phyloP scores from a whole-genome alignment of 768 basidiomycete genomes.

The Termitomyces sp. region DNA sequence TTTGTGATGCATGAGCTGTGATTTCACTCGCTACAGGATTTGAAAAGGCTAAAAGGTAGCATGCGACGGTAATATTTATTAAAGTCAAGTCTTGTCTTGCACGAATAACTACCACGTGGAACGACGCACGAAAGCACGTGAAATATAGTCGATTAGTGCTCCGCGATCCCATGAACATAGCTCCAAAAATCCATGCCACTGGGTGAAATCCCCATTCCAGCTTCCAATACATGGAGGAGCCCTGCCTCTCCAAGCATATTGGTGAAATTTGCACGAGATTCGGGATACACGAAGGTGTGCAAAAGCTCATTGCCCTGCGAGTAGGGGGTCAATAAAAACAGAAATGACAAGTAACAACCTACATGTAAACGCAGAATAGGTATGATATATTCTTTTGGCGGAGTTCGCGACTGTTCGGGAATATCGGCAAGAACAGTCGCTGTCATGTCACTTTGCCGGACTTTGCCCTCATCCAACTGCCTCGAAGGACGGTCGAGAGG shows the following conservation, averaged over 20 bases:
- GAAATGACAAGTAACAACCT: conserved; percentile 18
- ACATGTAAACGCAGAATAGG: conserved; percentile 56
- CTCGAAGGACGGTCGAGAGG: background rate
- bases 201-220: conserved; percentile 24
- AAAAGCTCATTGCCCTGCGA: conserved; percentile 51
- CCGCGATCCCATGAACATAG: conserved; percentile 28
- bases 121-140: background rate
- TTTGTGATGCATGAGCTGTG: conserved; percentile 7
- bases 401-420: conserved; percentile 14
- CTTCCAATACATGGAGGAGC: conserved; percentile 30
- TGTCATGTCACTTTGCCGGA: conserved; percentile 33
- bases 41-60: no score
- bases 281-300: conserved; percentile 62
- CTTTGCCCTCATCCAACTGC: conserved; percentile 1
- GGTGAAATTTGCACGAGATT: conserved; percentile 67
- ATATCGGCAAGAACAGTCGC: conserved; percentile 15
- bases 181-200: conserved; percentile 66
- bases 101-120: background rate
- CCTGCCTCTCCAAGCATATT: conserved; percentile 44
- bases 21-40: background rate
- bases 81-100: no score
- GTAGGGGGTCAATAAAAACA: background rate
- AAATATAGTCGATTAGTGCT: background rate
- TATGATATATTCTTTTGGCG: conserved; percentile 38
- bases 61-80: no score